These are phyloP conservation scores for Coniochaeta pulveracea DNA, from an alignment of 2,329 filamentous ascomycete genomes.

Conservation along the genomic window DNA sequence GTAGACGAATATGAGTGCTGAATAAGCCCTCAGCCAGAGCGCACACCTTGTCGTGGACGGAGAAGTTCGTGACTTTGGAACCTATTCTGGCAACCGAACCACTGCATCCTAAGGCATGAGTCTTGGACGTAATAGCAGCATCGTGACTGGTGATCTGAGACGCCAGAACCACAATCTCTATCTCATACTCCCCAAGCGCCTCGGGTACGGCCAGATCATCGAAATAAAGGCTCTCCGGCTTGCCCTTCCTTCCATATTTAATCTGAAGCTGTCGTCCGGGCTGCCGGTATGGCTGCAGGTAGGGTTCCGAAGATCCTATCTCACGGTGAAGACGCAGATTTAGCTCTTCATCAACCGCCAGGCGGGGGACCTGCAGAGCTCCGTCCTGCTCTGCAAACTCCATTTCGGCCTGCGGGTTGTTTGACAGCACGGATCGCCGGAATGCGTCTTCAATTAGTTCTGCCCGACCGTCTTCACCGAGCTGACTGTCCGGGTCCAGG, in stretches of 20 bases:
- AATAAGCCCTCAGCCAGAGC: constrained; percentile 11
- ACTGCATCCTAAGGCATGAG: constrained; percentile 15
- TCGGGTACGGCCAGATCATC: constrained; percentile 10
- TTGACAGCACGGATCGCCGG: constrained; percentile 7
- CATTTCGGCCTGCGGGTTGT: constrained; percentile 11
- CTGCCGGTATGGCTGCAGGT: constrained; percentile 11
- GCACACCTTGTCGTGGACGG: constrained; percentile 10
- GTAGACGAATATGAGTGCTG: constrained; percentile 10
- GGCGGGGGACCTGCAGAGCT: constrained; percentile 13
- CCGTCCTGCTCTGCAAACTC: constrained; percentile 17
- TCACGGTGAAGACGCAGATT: constrained; percentile 14
- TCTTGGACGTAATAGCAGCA: background rate
- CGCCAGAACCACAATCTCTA: constrained; percentile 14
- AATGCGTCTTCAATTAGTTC: constrained; percentile 13
- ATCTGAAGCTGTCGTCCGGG: constrained; percentile 10
- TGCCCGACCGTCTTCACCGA: constrained; percentile 7
- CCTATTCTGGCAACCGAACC: constrained; percentile 14
- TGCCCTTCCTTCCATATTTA: constrained; percentile 6
- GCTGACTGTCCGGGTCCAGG: constrained; percentile 9
- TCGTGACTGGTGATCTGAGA: constrained; percentile 12
- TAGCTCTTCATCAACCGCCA: constrained; percentile 12
- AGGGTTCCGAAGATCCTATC: constrained; percentile 10
- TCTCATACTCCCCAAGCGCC: constrained; percentile 11
- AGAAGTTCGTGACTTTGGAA: constrained; percentile 6
- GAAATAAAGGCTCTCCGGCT: constrained; percentile 7